Evolutionary conservation across 2,329 filamentous ascomycete genomes (phyloP).

Genomic region (Trichophyton schoenleinii): DNA sequence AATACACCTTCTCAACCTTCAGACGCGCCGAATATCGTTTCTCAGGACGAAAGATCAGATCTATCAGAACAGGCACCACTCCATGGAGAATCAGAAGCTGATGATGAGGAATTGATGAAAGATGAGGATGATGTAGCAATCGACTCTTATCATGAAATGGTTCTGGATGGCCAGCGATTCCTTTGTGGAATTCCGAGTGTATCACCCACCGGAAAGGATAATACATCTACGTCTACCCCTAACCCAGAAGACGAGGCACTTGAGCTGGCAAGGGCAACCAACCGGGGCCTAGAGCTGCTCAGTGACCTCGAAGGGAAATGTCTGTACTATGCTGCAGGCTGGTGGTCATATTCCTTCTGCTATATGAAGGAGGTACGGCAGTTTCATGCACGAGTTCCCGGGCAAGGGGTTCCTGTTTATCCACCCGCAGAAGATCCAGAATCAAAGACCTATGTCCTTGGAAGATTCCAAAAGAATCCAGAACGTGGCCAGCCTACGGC

Average conservation of each 20-base stretch:
- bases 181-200: conserved; percentile 71
- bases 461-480: conserved; percentile 39
- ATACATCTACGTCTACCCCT: conserved; percentile 38
- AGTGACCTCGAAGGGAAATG: conserved; percentile 65
- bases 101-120: not conserved
- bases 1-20: conserved; percentile 10
- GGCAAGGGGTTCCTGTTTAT: conserved; percentile 52
- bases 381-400: conserved; percentile 69
- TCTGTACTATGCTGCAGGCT: conserved; percentile 72
- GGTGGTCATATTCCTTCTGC: conserved; percentile 96
- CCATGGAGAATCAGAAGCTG: conserved; percentile 33
- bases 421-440: conserved; percentile 66
- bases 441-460: conserved; percentile 65
- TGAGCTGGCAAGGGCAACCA: conserved; percentile 64
- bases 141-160: conserved; percentile 60
- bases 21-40: not conserved
- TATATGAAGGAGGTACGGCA: conserved; percentile 79
- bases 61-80: conserved; percentile 16
- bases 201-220: conserved; percentile 51
- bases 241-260: conserved; percentile 58
- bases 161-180: conserved; percentile 56
- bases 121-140: conserved; percentile 49
- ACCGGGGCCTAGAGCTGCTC: conserved; percentile 68
- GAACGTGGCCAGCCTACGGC: conserved; percentile 20
- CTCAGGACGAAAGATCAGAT: conserved; percentile 9